These are phyloP conservation scores for Viola pubescens DNA, from an alignment of 441 rosid species.

Conservation along the genomic window DNA sequence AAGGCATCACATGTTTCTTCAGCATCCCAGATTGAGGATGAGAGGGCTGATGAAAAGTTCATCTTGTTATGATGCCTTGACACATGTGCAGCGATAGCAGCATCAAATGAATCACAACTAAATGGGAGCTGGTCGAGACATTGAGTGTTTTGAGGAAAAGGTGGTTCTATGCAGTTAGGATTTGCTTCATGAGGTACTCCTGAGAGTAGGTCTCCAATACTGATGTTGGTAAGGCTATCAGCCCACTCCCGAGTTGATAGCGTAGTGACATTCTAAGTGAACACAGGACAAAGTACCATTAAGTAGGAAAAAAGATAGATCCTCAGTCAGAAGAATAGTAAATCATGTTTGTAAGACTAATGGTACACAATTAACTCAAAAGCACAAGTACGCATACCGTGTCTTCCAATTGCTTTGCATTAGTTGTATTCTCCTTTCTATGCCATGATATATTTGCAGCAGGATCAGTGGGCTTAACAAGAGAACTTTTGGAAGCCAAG, in stretches of 20 bases:
- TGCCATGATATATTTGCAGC: constrained; percentile 24
- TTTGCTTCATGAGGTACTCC: constrained; percentile 51
- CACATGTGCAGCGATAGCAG: constrained; percentile 94
- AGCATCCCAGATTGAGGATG: constrained; percentile 84
- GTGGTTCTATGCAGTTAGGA: constrained; percentile 29
- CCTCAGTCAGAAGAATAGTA: not conserved
- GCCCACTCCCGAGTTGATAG: constrained; percentile 87
- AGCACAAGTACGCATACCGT: constrained; percentile 25
- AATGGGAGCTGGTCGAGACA: constrained; percentile 57
- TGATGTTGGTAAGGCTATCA: constrained; percentile 86
- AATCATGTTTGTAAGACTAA: not conserved
- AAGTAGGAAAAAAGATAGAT: not conserved
- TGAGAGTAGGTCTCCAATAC: constrained; percentile 81
- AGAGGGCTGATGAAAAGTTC: constrained; percentile 36
- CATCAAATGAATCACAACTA: constrained; percentile 94
- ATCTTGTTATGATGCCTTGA: constrained; percentile 60
- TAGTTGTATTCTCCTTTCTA: constrained; percentile 25
- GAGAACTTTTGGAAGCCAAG: constrained; percentile 19
- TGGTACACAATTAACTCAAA: constrained; percentile 9
- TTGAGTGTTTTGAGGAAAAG: constrained; percentile 34
- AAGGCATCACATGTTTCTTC: constrained; percentile 98
- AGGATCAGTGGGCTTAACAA: constrained; percentile 23
- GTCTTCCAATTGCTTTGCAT: constrained; percentile 30
- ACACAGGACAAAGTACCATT: constrained; percentile 38
- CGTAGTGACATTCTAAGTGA: constrained; percentile 27